Evolutionary conservation across 345 rosid genomes (phyloP).

Genomic region (Excoecaria agallocha): DNA sequence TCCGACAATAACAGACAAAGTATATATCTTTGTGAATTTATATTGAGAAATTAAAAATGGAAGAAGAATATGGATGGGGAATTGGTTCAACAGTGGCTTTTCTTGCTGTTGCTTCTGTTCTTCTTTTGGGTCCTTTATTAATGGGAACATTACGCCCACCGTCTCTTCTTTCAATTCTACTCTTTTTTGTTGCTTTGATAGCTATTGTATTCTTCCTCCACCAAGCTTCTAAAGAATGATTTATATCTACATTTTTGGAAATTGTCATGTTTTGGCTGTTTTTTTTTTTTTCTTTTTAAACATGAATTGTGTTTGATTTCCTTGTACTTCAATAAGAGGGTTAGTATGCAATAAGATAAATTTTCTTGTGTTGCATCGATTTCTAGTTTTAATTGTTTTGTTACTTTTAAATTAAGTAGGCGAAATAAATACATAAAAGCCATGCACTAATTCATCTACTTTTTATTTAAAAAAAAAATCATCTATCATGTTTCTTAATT

Average conservation of each 20-base stretch:
- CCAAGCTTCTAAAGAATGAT: not conserved
- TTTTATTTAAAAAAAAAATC: too few species aligned
- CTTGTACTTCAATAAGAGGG: not conserved
- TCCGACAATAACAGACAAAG: too few species aligned
- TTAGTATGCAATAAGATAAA: not conserved
- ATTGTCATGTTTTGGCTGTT: not conserved
- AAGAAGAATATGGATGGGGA: conserved; percentile 9
- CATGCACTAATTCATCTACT: too few species aligned
- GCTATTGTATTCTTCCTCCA: not conserved
- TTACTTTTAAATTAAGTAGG: too few species aligned
- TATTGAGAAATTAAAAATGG: not conserved
- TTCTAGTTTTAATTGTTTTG: too few species aligned
- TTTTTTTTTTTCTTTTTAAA: not conserved
- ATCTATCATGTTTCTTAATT: too few species aligned
- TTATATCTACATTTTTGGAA: not conserved
- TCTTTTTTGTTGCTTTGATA: not conserved
- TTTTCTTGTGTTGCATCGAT: too few species aligned
- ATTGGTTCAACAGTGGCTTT: conserved; percentile 1
- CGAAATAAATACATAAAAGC: too few species aligned
- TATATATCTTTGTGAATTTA: too few species aligned
- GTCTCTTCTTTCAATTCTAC: not conserved
- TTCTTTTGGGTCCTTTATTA: not conserved
- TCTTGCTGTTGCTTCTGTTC: not conserved
- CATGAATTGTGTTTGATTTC: not conserved
- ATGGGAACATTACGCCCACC: not conserved